Conservation (phyloP, 2,329 filamentous ascomycete species). For the Curvularia hawaiiensis region DNA sequence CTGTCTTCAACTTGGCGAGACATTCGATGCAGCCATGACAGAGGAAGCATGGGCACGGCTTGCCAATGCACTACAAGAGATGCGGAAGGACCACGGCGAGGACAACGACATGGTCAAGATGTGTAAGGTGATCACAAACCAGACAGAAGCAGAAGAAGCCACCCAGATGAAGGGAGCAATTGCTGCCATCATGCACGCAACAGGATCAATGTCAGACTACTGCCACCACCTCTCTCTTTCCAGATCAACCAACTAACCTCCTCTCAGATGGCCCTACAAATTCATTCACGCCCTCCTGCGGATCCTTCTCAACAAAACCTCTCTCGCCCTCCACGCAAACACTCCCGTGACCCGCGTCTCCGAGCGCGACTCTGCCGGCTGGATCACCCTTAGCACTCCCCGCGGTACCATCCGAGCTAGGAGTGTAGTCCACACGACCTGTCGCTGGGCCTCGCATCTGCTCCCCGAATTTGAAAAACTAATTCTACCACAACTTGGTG, state of each 20-base stretch:
- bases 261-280: slow-evolving; percentile 20
- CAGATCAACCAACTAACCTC: neutral
- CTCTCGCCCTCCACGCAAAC: slow-evolving; percentile 12
- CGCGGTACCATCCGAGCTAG: slow-evolving; percentile 12
- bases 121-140: slow-evolving; percentile 11
- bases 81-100: slow-evolving; percentile 17
- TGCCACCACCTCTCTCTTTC: neutral
- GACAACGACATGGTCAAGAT: slow-evolving; percentile 13
- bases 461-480: slow-evolving; percentile 15
- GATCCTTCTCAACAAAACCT: slow-evolving; percentile 10
- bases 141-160: slow-evolving; percentile 9
- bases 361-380: slow-evolving; percentile 10
- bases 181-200: slow-evolving; percentile 13
- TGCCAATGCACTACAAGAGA: slow-evolving; percentile 14
- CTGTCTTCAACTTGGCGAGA: slow-evolving; percentile 20
- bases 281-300: slow-evolving; percentile 17
- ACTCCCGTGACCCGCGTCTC: slow-evolving; percentile 14
- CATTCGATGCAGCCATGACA: slow-evolving; percentile 22
- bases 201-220: slow-evolving; percentile 14
- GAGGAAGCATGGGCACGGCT: slow-evolving; percentile 20
- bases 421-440: slow-evolving; percentile 16
- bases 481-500: slow-evolving; percentile 11
- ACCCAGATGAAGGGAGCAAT: slow-evolving; percentile 20
- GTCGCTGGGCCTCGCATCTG: slow-evolving; percentile 19
- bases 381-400: slow-evolving; percentile 11